Conservation (phyloP, 2,329 filamentous ascomycete species). For the Torrubiella hemipterigena region DNA sequence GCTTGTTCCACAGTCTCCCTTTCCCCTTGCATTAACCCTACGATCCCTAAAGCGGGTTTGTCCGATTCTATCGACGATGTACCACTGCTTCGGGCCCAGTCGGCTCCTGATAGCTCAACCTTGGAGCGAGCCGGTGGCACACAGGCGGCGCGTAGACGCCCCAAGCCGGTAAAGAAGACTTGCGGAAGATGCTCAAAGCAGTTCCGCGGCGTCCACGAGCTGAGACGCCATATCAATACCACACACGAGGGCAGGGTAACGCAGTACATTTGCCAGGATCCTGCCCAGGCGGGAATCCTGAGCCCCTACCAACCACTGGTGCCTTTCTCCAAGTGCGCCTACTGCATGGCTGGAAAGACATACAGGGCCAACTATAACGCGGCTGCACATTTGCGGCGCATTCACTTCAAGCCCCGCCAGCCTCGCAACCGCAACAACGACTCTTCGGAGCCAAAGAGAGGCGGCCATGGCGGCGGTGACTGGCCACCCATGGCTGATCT, state of each 20-base stretch:
- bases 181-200: not conserved
- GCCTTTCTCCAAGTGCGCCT: slow-evolving; percentile 71
- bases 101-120: not conserved
- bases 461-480: slow-evolving; percentile 40
- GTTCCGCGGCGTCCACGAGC: slow-evolving; percentile 81
- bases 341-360: slow-evolving; percentile 62
- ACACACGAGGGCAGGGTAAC: slow-evolving; percentile 49
- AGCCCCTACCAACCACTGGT: slow-evolving; percentile 39
- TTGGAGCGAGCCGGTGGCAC: not conserved
- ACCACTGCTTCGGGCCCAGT: not conserved
- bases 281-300: slow-evolving; percentile 24
- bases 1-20: not conserved
- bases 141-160: not conserved
- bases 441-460: slow-evolving; percentile 33
- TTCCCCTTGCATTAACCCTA: not conserved
- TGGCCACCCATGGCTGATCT: slow-evolving; percentile 45
- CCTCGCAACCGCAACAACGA: slow-evolving; percentile 29
- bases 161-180: not conserved
- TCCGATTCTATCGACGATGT: not conserved
- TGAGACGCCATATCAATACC: slow-evolving; percentile 51
- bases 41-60: not conserved
- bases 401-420: slow-evolving; percentile 66
- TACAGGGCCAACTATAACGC: slow-evolving; percentile 95
- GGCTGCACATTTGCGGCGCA: slow-evolving; percentile 75
- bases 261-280: slow-evolving; percentile 48